Conservation (phyloP, 2,329 filamentous ascomycete species). For the Fusarium sp. region DNA sequence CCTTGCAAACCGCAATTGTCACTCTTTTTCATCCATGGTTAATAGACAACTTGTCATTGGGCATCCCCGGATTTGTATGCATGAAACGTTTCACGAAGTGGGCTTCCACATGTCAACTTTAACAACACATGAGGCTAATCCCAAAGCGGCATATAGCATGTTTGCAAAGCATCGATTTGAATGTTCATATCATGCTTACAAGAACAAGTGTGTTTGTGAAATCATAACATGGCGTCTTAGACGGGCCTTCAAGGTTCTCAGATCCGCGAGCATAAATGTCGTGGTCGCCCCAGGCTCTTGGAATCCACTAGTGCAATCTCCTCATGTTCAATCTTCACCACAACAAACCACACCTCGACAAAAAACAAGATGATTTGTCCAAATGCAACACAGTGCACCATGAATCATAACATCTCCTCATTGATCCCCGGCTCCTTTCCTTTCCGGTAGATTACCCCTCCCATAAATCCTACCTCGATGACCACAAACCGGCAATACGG, state of each 20-base stretch:
- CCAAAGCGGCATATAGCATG: not conserved
- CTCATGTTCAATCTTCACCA: not conserved
- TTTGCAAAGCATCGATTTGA: not conserved
- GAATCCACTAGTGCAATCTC: not conserved
- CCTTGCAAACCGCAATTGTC: not conserved
- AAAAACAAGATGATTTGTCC: not conserved
- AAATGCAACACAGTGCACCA: constrained; percentile 23
- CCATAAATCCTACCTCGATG: constrained; percentile 3
- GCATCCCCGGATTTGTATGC: constrained; percentile 8
- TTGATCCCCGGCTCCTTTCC: constrained; percentile 1
- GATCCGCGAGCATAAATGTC: not conserved
- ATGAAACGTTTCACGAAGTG: not conserved
- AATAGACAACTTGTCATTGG: not conserved
- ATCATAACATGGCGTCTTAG: not conserved
- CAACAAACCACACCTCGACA: not conserved
- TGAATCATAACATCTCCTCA: not conserved
- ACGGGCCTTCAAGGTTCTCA: not conserved
- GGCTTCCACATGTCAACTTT: not conserved
- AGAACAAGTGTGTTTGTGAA: not conserved
- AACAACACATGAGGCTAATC: not conserved
- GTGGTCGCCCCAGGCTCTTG: not conserved
- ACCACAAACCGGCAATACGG: constrained; percentile 9
- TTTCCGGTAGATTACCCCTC: constrained; percentile 26
- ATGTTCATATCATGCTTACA: not conserved
- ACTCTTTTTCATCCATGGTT: not conserved